Evolutionary conservation across 352 stramenopile genomes (phyloP).

Genomic region (Lagenidium sp.): DNA sequence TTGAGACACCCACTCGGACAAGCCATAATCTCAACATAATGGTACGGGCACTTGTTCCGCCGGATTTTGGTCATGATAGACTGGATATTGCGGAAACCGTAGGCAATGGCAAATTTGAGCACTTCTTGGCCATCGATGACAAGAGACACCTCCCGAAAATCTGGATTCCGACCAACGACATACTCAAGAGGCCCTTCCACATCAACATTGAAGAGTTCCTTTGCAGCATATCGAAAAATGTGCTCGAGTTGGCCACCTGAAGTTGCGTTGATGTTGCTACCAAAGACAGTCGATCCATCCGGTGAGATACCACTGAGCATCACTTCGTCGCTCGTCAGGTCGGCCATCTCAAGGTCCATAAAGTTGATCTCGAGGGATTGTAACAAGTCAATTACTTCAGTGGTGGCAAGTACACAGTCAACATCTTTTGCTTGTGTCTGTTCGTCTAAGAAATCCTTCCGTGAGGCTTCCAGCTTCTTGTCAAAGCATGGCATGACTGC

Average conservation of each 20-base stretch:
- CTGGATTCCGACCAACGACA: conserved; percentile 79
- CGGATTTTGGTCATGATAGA: conserved; percentile 90
- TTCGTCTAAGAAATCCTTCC: conserved; percentile 81
- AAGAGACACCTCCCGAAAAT: conserved; percentile 81
- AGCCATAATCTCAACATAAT: conserved; percentile 99
- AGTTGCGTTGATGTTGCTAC: conserved; percentile 46
- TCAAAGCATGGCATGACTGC: conserved; percentile 98
- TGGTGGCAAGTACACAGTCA: conserved; percentile 91
- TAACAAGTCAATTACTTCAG: conserved; percentile 73
- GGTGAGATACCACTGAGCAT: conserved; percentile 60
- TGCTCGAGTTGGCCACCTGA: conserved; percentile 90
- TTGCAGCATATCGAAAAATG: conserved; percentile 87
- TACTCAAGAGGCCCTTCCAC: conserved; percentile 80
- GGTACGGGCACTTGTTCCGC: conserved; percentile 85
- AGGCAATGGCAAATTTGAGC: conserved; percentile 91
- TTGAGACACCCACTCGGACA: conserved; percentile 97
- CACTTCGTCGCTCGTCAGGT: conserved; percentile 52
- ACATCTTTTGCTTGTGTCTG: conserved; percentile 79
- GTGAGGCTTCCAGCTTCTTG: conserved; percentile 97
- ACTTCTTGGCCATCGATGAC: conserved; percentile 68
- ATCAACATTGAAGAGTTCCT: conserved; percentile 85
- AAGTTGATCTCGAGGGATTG: conserved; percentile 54
- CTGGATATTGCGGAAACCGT: conserved; percentile 98
- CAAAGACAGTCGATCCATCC: conserved; percentile 41
- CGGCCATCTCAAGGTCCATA: conserved; percentile 41